Evolutionary conservation across 75 land plant species (phyloP).

Genomic region (Chamaecyparis obtusa): DNA sequence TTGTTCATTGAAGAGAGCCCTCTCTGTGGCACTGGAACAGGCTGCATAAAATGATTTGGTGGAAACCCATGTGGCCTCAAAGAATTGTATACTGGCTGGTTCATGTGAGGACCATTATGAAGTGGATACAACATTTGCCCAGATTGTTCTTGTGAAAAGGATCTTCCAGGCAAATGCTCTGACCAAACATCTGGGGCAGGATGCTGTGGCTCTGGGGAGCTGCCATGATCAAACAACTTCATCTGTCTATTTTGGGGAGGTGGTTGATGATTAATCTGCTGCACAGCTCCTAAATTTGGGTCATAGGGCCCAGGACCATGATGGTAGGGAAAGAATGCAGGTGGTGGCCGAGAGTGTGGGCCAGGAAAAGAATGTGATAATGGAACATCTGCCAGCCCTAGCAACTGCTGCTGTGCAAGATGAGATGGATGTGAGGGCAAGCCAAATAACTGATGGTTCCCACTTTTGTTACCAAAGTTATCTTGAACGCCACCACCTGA

Average conservation of each 20-base stretch:
- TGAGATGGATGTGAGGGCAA: slow-evolving; percentile 7
- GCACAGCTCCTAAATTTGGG: slow-evolving; percentile 5
- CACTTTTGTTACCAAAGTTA: not conserved
- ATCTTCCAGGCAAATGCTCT: slow-evolving; percentile 9
- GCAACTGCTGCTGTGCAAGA: slow-evolving; percentile 9
- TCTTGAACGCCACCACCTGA: not conserved
- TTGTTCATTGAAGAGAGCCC: slow-evolving; percentile 4
- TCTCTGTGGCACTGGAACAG: slow-evolving; percentile 10
- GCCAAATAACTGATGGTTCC: slow-evolving; percentile 11
- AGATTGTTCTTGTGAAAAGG: slow-evolving; percentile 3
- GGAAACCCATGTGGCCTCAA: slow-evolving; percentile 6
- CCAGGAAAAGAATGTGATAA: slow-evolving; percentile 12
- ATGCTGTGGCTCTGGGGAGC: slow-evolving; percentile 2
- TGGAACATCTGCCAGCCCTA: slow-evolving; percentile 10
- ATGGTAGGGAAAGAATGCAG: slow-evolving; percentile 9
- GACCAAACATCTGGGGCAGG: not conserved
- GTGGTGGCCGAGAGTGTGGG: not conserved
- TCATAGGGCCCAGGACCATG: slow-evolving; percentile 5
- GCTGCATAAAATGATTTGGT: slow-evolving; percentile 15
- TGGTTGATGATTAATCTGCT: slow-evolving; percentile 10
- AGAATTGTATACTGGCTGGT: not conserved
- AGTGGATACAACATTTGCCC: slow-evolving; percentile 10
- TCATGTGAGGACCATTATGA: slow-evolving; percentile 10
- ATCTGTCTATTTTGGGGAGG: not conserved
- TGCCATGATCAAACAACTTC: slow-evolving; percentile 13